Evolutionary conservation across 2,329 filamentous ascomycete species (phyloP).

Genomic region (Clathrospora elynae): DNA sequence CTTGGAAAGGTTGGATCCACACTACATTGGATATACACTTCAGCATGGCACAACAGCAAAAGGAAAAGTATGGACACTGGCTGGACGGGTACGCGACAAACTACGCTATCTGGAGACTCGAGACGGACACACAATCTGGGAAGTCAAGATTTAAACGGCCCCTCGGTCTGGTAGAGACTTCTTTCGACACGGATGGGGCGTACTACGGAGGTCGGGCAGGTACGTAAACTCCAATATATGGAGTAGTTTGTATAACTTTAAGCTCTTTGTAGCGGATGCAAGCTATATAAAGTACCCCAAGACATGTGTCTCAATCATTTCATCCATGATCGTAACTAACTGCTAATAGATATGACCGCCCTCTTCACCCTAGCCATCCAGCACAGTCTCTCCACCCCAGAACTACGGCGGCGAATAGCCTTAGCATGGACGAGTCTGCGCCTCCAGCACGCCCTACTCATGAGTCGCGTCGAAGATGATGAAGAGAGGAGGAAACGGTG

Average conservation of each 20-base stretch:
- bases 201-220: slow-evolving; percentile 52
- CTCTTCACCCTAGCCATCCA: slow-evolving; percentile 46
- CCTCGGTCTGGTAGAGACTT: slow-evolving; percentile 52
- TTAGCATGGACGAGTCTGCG: slow-evolving; percentile 50
- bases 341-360: slow-evolving; percentile 47
- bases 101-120: slow-evolving; percentile 46
- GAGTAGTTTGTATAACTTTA: no score
- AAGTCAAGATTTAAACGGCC: slow-evolving; percentile 42
- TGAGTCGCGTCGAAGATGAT: slow-evolving; percentile 37
- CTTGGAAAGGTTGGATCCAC: no score
- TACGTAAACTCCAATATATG: background rate
- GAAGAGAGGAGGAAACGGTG: slow-evolving; percentile 16
- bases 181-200: slow-evolving; percentile 53
- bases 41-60: slow-evolving; percentile 3
- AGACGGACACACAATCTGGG: slow-evolving; percentile 16
- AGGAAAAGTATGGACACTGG: slow-evolving; percentile 38
- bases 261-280: background rate
- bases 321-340: background rate
- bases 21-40: background rate
- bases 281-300: background rate
- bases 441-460: slow-evolving; percentile 48
- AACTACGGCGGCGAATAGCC: slow-evolving; percentile 44
- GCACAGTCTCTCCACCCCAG: slow-evolving; percentile 34
- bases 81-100: slow-evolving; percentile 48
- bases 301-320: no score